Conservation (phyloP, 345 rosid species). For the Luvunga scandens region DNA sequence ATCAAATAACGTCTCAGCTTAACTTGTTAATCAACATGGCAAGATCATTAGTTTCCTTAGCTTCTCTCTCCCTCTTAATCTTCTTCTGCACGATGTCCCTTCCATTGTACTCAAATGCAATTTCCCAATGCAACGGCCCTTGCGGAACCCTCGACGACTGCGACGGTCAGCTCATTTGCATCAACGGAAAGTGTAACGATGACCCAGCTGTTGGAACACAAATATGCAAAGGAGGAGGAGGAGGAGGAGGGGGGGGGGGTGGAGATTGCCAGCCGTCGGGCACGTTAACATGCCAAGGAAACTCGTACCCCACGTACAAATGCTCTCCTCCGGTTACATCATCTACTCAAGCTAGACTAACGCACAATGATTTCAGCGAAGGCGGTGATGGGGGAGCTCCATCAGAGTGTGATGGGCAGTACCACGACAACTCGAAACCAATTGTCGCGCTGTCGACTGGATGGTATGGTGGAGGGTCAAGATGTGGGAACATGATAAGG, state of each 20-base stretch:
- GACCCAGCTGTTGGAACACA: constrained; percentile 33
- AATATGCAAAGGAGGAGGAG: constrained; percentile 16
- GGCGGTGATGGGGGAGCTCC: constrained; percentile 37
- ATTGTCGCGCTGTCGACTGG: constrained; percentile 46
- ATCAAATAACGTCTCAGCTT: background rate
- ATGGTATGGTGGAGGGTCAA: constrained; percentile 29
- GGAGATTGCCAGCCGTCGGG: constrained; percentile 22
- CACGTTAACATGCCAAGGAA: constrained; percentile 4
- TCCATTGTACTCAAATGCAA: constrained; percentile 15
- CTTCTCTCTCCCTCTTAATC: background rate
- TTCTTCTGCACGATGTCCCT: background rate
- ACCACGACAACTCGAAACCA: background rate
- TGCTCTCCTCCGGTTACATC: constrained; percentile 37
- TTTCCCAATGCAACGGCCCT: constrained; percentile 38
- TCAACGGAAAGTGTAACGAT: constrained; percentile 32
- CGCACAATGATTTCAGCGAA: constrained; percentile 32
- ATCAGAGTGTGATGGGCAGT: constrained; percentile 22
- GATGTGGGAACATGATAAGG: constrained; percentile 20
- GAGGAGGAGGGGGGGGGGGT: background rate
- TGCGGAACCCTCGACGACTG: constrained; percentile 34
- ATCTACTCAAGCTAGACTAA: constrained; percentile 22
- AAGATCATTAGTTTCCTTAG: background rate
- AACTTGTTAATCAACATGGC: background rate
- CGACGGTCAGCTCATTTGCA: constrained; percentile 36
- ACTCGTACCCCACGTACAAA: background rate